These are phyloP conservation scores for Amphicarpaea edgeworthii DNA, from an alignment of 306 rosid genomes.

Conservation along the genomic window DNA sequence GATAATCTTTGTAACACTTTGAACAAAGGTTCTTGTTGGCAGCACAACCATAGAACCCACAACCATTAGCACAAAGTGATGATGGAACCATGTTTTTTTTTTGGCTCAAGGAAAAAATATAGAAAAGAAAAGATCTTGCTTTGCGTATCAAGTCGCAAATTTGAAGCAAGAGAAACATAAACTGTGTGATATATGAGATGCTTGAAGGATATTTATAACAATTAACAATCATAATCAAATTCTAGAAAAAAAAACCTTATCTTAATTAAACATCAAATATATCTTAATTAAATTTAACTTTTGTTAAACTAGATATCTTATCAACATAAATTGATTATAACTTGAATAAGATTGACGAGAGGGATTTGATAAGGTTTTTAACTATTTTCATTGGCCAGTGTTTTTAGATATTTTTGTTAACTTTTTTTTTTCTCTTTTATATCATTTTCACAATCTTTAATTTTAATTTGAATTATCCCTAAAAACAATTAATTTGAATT, in stretches of 20 bases:
- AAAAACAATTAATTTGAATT: too few species aligned
- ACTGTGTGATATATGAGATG: neutral
- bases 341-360: too few species aligned
- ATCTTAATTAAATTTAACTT: neutral
- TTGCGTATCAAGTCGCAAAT: neutral
- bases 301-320: neutral
- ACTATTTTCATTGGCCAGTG: too few species aligned
- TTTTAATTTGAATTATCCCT: too few species aligned
- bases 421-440: too few species aligned
- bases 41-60: conserved; percentile 55
- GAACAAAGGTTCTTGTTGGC: conserved; percentile 43
- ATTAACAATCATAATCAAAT: neutral
- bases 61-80: conserved; percentile 52
- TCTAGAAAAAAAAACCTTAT: neutral
- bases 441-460: too few species aligned
- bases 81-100: conserved; percentile 14
- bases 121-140: neutral
- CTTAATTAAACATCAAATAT: neutral
- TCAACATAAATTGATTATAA: too few species aligned
- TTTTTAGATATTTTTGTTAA: too few species aligned
- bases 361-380: too few species aligned
- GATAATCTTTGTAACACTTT: conserved; percentile 37
- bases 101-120: neutral
- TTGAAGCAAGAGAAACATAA: neutral
- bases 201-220: neutral